Percentiles rank a stretch among this genome's conserved stretches.
phyloP scores from a whole-genome alignment of 164 flowering plant genomes.

The Warburgia ugandensis region DNA sequence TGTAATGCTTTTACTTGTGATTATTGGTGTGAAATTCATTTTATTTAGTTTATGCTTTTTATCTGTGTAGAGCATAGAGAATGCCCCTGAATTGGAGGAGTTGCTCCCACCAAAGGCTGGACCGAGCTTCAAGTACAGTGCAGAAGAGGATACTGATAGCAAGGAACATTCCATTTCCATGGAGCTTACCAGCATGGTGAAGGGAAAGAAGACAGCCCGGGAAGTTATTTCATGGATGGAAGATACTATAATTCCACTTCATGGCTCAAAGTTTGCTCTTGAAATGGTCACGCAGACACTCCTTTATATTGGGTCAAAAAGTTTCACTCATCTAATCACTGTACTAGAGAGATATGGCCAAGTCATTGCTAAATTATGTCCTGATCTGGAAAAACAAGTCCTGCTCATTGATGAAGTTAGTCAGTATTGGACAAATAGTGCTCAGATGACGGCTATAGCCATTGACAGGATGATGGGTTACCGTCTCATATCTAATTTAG shows the following conservation, averaged over 20 bases:
- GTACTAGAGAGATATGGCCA: conserved; percentile 97
- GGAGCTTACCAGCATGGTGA: conserved; percentile 76
- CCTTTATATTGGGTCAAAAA: conserved; percentile 95
- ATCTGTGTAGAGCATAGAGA: conserved; percentile 79
- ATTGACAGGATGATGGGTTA: conserved; percentile 99
- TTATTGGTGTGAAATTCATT: no score
- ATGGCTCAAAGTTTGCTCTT: conserved; percentile 63
- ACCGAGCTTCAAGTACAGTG: conserved; percentile 49
- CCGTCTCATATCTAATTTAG: conserved; percentile 82
- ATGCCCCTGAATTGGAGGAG: conserved; percentile 85
- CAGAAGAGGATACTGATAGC: conserved; percentile 54
- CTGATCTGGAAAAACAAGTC: conserved; percentile 80
- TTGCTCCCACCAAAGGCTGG: conserved; percentile 89
- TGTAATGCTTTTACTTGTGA: neutral
- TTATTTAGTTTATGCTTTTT: conserved; percentile 7
- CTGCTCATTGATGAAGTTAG: conserved; percentile 72
- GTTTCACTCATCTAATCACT: conserved; percentile 93
- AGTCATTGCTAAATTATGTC: conserved; percentile 69
- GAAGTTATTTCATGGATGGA: conserved; percentile 84
- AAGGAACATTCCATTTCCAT: conserved; percentile 44
- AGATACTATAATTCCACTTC: conserved; percentile 61
- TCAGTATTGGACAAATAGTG: conserved; percentile 76
- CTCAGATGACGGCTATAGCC: conserved; percentile 82
- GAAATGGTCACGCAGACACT: conserved; percentile 73
- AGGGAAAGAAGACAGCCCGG: conserved; percentile 58